Conservation (phyloP, 345 rosid genomes). For the Brassica cretica region DNA sequence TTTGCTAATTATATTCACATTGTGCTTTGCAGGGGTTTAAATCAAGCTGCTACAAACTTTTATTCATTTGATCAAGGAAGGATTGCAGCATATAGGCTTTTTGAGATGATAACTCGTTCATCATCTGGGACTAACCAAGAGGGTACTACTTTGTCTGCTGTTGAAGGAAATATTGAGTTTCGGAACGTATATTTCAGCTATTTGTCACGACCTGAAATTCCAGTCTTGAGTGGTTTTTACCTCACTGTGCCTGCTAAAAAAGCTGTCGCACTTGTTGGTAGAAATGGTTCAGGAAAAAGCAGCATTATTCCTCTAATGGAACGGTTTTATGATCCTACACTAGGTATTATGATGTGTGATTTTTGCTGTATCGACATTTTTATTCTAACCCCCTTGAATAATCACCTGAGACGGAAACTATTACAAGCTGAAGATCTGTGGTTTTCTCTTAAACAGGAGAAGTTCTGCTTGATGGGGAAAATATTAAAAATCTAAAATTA, state of each 20-base stretch:
- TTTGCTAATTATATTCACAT: slow-evolving; percentile 42
- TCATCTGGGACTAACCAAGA: slow-evolving; percentile 77
- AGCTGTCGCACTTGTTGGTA: slow-evolving; percentile 97
- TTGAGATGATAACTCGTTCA: slow-evolving; percentile 97
- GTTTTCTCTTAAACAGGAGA: slow-evolving; percentile 70
- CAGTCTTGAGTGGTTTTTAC: slow-evolving; percentile 95
- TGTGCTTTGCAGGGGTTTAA: slow-evolving; percentile 68
- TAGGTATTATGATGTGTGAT: slow-evolving; percentile 57
- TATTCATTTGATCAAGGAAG: slow-evolving; percentile 99
- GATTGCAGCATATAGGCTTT: slow-evolving; percentile 97
- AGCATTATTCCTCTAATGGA: slow-evolving; percentile 99
- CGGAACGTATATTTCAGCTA: slow-evolving; percentile 98
- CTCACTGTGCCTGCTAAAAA: slow-evolving; percentile 97
- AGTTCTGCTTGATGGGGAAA: slow-evolving; percentile 97
- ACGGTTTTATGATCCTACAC: slow-evolving; percentile 97
- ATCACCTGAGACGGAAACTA: slow-evolving; percentile 24
- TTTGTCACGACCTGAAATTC: slow-evolving; percentile 97
- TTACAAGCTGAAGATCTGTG: slow-evolving; percentile 20
- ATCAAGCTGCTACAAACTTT: slow-evolving; percentile 99
- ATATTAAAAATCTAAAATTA: slow-evolving; percentile 79
- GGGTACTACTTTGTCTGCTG: slow-evolving; percentile 54
- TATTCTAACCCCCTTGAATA: slow-evolving; percentile 5
- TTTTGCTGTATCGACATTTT: slow-evolving; percentile 8
- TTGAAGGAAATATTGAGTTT: slow-evolving; percentile 96
- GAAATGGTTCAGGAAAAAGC: slow-evolving; percentile 99